Evolutionary conservation across 2,329 filamentous ascomycete species (phyloP).

Genomic region (Dothideomycetes sp.): DNA sequence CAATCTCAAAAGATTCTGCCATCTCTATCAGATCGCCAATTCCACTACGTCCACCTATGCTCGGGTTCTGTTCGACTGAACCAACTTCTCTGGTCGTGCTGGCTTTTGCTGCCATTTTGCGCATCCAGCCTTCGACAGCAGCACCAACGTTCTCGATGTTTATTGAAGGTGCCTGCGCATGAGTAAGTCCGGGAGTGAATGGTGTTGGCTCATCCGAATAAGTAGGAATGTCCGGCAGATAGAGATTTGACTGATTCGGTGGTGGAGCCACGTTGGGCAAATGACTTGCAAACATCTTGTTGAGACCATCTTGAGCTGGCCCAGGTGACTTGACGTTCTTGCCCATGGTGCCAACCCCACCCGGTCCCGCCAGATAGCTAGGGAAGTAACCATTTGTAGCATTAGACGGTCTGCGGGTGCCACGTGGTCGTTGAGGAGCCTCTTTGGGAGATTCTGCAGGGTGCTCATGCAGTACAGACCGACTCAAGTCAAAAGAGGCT

Average conservation of each 20-base stretch:
- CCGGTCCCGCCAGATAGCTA: constrained; percentile 64
- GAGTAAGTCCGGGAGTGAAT: constrained; percentile 6
- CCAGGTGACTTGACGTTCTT: constrained; percentile 64
- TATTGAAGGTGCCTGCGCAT: constrained; percentile 23
- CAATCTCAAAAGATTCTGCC: constrained; percentile 47
- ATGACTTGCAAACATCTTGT: constrained; percentile 74
- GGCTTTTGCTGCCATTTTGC: constrained; percentile 64
- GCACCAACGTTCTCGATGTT: constrained; percentile 75
- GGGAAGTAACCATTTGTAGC: constrained; percentile 32
- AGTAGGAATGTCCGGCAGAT: constrained; percentile 56
- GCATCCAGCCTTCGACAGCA: constrained; percentile 81
- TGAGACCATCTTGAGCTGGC: constrained; percentile 74
- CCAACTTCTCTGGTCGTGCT: constrained; percentile 22
- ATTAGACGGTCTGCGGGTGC: constrained; percentile 29
- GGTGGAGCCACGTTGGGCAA: constrained; percentile 62
- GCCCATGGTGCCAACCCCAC: constrained; percentile 76
- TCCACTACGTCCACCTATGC: constrained; percentile 27
- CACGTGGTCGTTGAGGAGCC: constrained; percentile 31
- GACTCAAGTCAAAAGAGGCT: constrained; percentile 53
- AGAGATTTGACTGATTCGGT: constrained; percentile 45
- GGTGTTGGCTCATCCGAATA: constrained; percentile 24
- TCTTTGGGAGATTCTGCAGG: constrained; percentile 25
- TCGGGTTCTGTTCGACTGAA: no score
- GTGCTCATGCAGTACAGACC: constrained; percentile 27
- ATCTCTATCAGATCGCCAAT: constrained; percentile 63